Evolutionary conservation across 2,329 filamentous ascomycete species (phyloP).

Genomic region (Chaetomium olivaceum): DNA sequence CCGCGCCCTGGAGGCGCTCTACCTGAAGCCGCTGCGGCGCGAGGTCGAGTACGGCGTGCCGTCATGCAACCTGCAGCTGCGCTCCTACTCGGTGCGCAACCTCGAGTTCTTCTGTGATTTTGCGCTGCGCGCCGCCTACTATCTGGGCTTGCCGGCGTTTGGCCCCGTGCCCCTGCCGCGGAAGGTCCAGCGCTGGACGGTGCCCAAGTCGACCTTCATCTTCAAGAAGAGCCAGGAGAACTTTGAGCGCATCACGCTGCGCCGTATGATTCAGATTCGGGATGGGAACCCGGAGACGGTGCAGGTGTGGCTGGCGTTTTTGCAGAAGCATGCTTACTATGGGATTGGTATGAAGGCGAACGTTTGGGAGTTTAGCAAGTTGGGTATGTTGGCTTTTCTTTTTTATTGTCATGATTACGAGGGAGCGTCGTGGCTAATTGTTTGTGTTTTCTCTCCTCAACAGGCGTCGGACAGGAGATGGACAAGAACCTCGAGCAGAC

Average conservation of each 20-base stretch:
- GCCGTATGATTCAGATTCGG: slow-evolving; percentile 86
- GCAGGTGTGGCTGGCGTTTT: slow-evolving; percentile 86
- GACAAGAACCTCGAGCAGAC: slow-evolving; percentile 49
- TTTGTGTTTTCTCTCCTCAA: neutral
- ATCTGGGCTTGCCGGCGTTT: slow-evolving; percentile 79
- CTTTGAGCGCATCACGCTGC: slow-evolving; percentile 86
- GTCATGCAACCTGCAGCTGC: slow-evolving; percentile 86
- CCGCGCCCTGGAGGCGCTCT: slow-evolving; percentile 79
- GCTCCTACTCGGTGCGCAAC: slow-evolving; percentile 86
- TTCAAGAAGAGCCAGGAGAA: slow-evolving; percentile 98
- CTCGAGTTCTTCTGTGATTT: slow-evolving; percentile 96
- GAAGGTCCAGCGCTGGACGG: slow-evolving; percentile 91
- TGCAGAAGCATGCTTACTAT: slow-evolving; percentile 89
- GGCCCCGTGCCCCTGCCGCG: slow-evolving; percentile 85
- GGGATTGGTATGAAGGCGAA: slow-evolving; percentile 99
- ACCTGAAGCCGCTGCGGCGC: slow-evolving; percentile 80
- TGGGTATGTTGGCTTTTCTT: slow-evolving; percentile 54
- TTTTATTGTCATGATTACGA: neutral
- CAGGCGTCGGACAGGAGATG: slow-evolving; percentile 55
- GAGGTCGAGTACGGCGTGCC: slow-evolving; percentile 74
- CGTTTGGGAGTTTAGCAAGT: slow-evolving; percentile 80
- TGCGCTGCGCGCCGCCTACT: slow-evolving; percentile 90
- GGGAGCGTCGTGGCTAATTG: neutral
- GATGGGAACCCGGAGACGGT: slow-evolving; percentile 89
- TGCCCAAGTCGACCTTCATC: slow-evolving; percentile 84